These are phyloP conservation scores for Claviceps sp. DNA, from an alignment of 2,329 filamentous ascomycete species.

Conservation along the genomic window DNA sequence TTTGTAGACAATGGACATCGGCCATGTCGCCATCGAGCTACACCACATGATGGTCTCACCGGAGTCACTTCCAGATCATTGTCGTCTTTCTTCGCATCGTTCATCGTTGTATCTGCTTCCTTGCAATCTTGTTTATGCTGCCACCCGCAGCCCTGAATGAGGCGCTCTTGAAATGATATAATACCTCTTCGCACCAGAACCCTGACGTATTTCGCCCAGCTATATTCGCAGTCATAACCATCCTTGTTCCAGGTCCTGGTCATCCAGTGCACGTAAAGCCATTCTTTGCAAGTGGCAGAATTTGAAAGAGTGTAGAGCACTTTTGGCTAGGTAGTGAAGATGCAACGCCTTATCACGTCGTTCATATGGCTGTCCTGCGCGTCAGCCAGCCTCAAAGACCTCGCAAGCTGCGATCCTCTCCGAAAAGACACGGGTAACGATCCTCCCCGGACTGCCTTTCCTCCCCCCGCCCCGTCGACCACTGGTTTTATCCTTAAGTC, in stretches of 20 bases:
- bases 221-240: background rate
- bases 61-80: background rate
- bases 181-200: background rate
- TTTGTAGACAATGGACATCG: background rate
- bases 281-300: too few relatives aligned
- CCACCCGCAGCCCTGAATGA: background rate
- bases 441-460: background rate
- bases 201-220: background rate
- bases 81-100: background rate
- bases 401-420: conserved; percentile 13
- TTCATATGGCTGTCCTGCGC: conserved; percentile 3
- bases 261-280: too few relatives aligned
- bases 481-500: too few relatives aligned
- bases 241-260: background rate
- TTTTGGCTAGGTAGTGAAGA: background rate
- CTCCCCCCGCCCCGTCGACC: too few relatives aligned
- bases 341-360: background rate
- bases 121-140: too few relatives aligned
- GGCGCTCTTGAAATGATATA: background rate
- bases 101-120: background rate
- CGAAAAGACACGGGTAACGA: conserved; percentile 13
- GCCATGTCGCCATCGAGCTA: conserved; percentile 1
- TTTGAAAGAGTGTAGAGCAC: too few relatives aligned
- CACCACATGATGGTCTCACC: conserved; percentile 4
- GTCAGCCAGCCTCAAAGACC: conserved; percentile 10